Base-by-base conservation (phyloP, 2,329 filamentous ascomycete species). In the Aspergillus puulaauensis region DNA sequence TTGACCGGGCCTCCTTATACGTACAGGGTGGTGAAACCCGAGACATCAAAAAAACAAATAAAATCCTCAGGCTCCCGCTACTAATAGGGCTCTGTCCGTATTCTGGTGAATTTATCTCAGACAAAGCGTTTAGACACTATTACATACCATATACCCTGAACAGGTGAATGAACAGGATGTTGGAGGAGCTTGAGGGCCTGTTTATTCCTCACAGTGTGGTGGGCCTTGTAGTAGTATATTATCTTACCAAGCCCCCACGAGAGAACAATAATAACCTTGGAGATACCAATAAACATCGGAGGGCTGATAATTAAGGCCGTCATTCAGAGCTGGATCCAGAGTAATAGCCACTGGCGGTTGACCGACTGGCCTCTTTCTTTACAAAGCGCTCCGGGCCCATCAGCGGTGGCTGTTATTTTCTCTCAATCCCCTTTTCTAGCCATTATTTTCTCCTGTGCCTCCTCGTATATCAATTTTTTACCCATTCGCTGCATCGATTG, bases 301-400 rank as follows among this genome's bases (percentile, higher is more conserved):
- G 24, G 37, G 5, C 23, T 43, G 3, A 17, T 47, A 31, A 51
- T 39, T 23, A 53, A 54, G 44, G 17, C 45, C 33, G 21, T 47
- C 52, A 41, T 47, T 54, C 44, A 54, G 15, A 46, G 41, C 31
- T 51, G 31, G 55, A 48, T 48, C 55, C 55, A 57, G 44, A 49
- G 39, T 53, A 47, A 52, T 43, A 50, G 23, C 23, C 23, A 23
- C 52, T n/a, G 24, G 43, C 41, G 11, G 40, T 31, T 12, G 40
- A 21, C 40, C 15, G 35, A 37, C 35, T 37, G 35, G 44, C 21
- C 23, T 52, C 48, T 45, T 52, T 52, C 41, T 52, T 48, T 33
- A 52, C 44, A 47, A 40, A 54, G 39, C 41, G 7, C 19, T 45
- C 44, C 23, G 19, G 43, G 31, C 44, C 44, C 17, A 27, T 17